Percentiles rank a stretch among this genome's conserved stretches.
Evolutionary conservation across 306 rosid species (phyloP).

Genomic region (Cotoneaster glaucophyllus): DNA sequence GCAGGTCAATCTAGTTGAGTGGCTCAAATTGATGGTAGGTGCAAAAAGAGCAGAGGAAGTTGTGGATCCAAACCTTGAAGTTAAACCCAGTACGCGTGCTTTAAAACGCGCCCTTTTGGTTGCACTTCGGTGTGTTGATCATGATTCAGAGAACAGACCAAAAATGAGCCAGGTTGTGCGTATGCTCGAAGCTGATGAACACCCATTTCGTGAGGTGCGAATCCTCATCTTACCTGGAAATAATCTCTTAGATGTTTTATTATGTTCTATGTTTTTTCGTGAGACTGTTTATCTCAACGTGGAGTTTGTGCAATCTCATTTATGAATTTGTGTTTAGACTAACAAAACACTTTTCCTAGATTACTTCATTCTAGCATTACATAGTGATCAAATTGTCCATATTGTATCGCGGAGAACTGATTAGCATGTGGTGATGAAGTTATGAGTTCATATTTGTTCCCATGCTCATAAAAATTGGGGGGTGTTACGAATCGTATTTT

Average conservation of each 20-base stretch:
- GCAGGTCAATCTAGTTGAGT: conserved; percentile 95
- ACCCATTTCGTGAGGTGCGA: conserved; percentile 77
- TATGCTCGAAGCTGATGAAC: conserved; percentile 89
- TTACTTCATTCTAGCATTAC: not conserved
- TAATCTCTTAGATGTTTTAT: not conserved
- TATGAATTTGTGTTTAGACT: not conserved
- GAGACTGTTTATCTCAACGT: not conserved
- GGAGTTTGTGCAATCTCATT: not conserved
- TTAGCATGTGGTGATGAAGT: too few relatives aligned
- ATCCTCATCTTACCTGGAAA: not conserved
- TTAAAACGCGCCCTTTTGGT: conserved; percentile 79
- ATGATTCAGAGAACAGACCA: conserved; percentile 79
- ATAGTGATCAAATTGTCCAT: too few relatives aligned
- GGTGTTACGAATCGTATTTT: not conserved
- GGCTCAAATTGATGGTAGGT: conserved; percentile 97
- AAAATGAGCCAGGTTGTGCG: conserved; percentile 91
- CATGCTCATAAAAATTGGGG: not conserved
- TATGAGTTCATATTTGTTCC: not conserved
- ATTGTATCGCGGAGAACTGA: too few relatives aligned
- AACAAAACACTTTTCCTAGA: not conserved
- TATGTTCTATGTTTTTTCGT: not conserved
- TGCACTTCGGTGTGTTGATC: conserved; percentile 88
- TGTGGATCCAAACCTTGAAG: conserved; percentile 64
- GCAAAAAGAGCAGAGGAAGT: conserved; percentile 90
- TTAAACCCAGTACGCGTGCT: conserved; percentile 70